Conservation (phyloP, 1,284 basidiomycete genomes). For the Ustilago hordei region DNA sequence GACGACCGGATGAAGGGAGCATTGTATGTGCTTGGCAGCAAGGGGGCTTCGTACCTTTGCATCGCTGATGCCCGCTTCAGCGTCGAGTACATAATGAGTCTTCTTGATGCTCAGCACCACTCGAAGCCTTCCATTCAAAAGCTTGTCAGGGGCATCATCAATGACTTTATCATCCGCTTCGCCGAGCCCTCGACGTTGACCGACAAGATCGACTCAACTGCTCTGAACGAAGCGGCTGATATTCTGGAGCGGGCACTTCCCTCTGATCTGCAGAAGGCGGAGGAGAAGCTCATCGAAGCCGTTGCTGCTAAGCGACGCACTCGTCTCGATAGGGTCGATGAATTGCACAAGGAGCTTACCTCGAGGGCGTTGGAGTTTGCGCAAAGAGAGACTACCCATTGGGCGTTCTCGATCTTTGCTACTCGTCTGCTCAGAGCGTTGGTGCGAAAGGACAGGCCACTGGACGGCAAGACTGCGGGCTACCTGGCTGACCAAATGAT, state of each 20-base stretch:
- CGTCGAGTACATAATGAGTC: constrained; percentile 77
- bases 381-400: constrained; percentile 80
- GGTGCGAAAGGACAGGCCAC: constrained; percentile 80
- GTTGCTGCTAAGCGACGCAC: constrained; percentile 65
- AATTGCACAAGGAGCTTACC: constrained; percentile 72
- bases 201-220: constrained; percentile 39
- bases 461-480: constrained; percentile 76
- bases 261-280: constrained; percentile 18
- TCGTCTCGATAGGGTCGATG: constrained; percentile 69
- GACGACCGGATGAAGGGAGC: constrained; percentile 97
- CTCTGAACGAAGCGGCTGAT: constrained; percentile 44
- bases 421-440: constrained; percentile 79
- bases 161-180: constrained; percentile 73
- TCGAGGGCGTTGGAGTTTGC: constrained; percentile 79
- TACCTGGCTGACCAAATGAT: constrained; percentile 69
- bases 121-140: constrained; percentile 94
- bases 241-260: constrained; percentile 30
- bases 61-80: constrained; percentile 78
- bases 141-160: constrained; percentile 79
- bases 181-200: constrained; percentile 65
- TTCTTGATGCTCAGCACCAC: constrained; percentile 88
- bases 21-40: constrained; percentile 85
- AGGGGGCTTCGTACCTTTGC: constrained; percentile 72
- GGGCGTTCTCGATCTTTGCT: constrained; percentile 88
- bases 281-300: constrained; percentile 62